Base-by-base conservation (phyloP, 345 rosid species). In the Lepidium africanum region DNA sequence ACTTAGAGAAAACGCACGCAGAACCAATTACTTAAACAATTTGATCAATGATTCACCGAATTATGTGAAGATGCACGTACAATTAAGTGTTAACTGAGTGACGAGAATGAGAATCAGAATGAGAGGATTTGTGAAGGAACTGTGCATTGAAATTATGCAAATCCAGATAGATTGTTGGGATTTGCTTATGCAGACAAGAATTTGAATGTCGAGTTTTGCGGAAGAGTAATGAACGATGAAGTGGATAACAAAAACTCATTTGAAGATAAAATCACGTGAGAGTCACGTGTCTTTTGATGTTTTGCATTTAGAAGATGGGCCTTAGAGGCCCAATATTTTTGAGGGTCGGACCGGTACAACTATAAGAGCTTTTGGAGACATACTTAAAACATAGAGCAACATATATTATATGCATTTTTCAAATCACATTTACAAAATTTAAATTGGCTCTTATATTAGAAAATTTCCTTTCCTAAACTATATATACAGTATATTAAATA, bases 191-290 rank as follows among this genome's bases (percentile, higher is more conserved):
- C 55, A 45, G 49, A 16, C 6, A 27, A 51, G n/a, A 61, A 14
- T 70, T 61, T 61, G 75, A 70, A 60, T 33, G 67, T 60, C 40
- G 10, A 53, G 55, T 27, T 59, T 40, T 30, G 67, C 32, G 67
- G 35, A 49, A 70, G 68, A 65, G 16, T 51, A 14, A 16, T 17
- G 52, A 60, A 7, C 33, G 43, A 49, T 41, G 3, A 58, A 55
- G 63, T 56, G 71, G 71, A 55, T 40, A 46, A 60, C 19, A 61
- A 19, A 52, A 43, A 50, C 33, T 48, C 1, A 14, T 21, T 7
- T 3, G 62, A 61, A 43, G 75, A 71, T 71, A 71, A 53, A 43
- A 5, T 71, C 75, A 71, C 63, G 69, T 71, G 75, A 70, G 47
- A 0, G 0, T 42, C 75, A 70, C 68, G 54, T 61, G 68, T 61